A percentile compares a stretch with the other conserved stretches of the same genome.
phyloP scores from a whole-genome alignment of 345 rosid genomes.

The Linum lewisii region DNA sequence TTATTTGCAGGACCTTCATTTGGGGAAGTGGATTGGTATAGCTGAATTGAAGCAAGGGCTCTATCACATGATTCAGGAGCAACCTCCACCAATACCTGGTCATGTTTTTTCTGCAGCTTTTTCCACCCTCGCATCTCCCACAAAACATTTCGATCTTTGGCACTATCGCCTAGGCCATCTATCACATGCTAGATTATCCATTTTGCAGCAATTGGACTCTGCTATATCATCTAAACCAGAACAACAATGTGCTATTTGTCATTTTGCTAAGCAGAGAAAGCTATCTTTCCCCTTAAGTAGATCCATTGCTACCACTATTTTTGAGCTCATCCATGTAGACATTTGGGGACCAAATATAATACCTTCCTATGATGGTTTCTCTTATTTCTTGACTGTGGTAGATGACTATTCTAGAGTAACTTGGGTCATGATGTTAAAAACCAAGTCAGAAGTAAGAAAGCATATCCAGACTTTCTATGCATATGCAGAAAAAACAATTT shows the following conservation, averaged over 20 bases:
- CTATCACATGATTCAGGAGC: background rate
- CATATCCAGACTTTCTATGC: background rate
- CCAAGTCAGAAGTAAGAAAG: background rate
- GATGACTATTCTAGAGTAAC: background rate
- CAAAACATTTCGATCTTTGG: too few species aligned
- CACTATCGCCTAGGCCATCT: too few species aligned
- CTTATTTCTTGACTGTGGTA: background rate
- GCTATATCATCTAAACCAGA: too few species aligned
- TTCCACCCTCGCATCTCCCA: background rate
- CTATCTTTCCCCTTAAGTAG: background rate
- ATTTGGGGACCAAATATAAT: background rate
- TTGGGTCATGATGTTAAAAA: background rate
- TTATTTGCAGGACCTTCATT: background rate
- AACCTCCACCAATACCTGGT: background rate
- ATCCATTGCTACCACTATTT: background rate
- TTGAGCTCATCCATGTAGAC: background rate
- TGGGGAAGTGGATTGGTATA: background rate
- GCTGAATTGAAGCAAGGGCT: background rate
- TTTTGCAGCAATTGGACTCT: too few species aligned
- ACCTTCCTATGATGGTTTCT: background rate
- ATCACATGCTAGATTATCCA: too few species aligned
- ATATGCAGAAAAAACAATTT: background rate
- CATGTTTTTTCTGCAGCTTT: background rate
- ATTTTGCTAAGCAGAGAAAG: background rate
- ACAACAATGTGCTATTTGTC: conserved; percentile 1